These are phyloP conservation scores for Hanseniaspora uvarum DNA, from an alignment of 1,139 yeast genomes.

Conservation along the genomic window DNA sequence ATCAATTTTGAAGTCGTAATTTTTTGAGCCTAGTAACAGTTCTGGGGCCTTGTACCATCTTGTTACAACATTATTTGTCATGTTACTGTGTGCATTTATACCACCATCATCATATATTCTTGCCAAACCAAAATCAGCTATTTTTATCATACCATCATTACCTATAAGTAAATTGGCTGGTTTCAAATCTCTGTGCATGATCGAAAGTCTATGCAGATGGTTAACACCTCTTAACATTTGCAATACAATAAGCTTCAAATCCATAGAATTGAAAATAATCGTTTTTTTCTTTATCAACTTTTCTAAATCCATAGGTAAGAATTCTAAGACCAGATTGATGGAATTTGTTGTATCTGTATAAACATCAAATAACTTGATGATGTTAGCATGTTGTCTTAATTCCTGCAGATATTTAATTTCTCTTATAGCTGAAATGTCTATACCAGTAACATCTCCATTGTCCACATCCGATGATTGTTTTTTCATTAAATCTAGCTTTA, in stretches of 20 bases:
- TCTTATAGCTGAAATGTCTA: constrained; percentile 93
- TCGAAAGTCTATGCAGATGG: constrained; percentile 85
- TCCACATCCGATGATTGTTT: constrained; percentile 90
- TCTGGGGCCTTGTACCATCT: constrained; percentile 98
- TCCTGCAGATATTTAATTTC: constrained; percentile 92
- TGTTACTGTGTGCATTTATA: constrained; percentile 23
- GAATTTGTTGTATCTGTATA: constrained; percentile 57
- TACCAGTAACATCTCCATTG: constrained; percentile 37
- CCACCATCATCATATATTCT: constrained; percentile 56
- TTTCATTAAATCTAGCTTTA: constrained; percentile 29
- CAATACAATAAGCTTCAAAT: constrained; percentile 83
- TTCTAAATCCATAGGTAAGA: constrained; percentile 83
- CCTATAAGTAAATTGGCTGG: constrained; percentile 75
- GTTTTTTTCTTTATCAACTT: constrained; percentile 72
- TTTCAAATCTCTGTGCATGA: constrained; percentile 80
- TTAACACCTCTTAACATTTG: constrained; percentile 92
- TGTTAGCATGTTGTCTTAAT: constrained; percentile 58
- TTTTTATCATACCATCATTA: constrained; percentile 75
- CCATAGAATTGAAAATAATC: constrained; percentile 71
- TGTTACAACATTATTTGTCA: constrained; percentile 91
- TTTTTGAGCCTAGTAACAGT: constrained; percentile 74
- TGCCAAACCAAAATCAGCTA: constrained; percentile 96
- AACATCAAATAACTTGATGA: constrained; percentile 80
- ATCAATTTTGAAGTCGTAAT: constrained; percentile 81
- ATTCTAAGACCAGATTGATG: constrained; percentile 79